Conservation (phyloP, 768 basidiomycete species). For the Russula earlei region DNA sequence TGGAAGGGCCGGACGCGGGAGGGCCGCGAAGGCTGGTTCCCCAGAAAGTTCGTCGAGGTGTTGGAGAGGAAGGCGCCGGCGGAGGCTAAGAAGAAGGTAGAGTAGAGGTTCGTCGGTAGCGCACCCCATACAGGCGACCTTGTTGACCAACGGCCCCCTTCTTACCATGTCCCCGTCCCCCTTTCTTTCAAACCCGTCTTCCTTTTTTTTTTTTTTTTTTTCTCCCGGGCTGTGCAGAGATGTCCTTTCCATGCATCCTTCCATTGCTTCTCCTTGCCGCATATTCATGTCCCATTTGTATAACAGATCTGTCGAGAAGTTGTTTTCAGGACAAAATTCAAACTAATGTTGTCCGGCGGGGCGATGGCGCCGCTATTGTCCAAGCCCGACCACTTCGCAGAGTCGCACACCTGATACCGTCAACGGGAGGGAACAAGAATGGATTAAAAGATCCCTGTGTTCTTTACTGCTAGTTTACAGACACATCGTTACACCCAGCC, state of each 20-base stretch:
- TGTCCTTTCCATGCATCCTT: background rate
- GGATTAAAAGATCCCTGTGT: constrained; percentile 8
- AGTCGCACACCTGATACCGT: background rate
- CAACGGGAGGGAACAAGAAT: background rate
- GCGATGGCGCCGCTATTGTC: too few relatives aligned
- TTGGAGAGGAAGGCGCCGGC: constrained; percentile 37
- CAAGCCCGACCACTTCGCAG: too few relatives aligned
- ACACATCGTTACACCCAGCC: constrained; percentile 3
- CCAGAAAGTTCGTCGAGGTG: constrained; percentile 77
- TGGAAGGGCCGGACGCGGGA: constrained; percentile 92
- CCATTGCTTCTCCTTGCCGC: background rate
- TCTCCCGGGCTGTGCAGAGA: background rate
- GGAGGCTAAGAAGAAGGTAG: constrained; percentile 31
- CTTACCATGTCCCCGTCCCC: too few relatives aligned
- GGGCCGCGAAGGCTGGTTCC: constrained; percentile 93
- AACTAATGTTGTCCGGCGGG: too few relatives aligned
- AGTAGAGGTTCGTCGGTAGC: constrained; percentile 22
- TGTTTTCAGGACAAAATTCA: too few relatives aligned
- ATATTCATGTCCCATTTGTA: background rate
- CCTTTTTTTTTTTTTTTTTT: too few relatives aligned
- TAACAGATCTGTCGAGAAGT: background rate
- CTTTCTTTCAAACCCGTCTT: background rate
- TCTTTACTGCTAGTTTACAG: constrained; percentile 13
- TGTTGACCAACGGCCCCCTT: background rate
- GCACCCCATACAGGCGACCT: too few relatives aligned